A percentile compares a stretch with the other conserved stretches of the same genome.
Conservation (phyloP, 345 rosid genomes). For the Streptanthus diversifolius region DNA sequence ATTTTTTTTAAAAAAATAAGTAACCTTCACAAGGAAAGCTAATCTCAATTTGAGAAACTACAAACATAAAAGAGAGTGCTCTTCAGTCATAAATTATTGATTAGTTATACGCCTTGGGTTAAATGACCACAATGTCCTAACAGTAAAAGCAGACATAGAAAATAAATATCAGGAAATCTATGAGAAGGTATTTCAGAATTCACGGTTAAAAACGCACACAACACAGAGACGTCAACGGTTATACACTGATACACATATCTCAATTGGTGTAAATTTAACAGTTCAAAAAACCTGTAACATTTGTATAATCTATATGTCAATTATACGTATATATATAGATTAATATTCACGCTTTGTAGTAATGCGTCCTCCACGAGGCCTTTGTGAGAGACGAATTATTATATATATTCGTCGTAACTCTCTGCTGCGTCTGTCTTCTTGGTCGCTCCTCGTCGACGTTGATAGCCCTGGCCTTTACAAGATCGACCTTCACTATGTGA, state of each 20-base stretch:
- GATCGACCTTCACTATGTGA: conserved; percentile 87
- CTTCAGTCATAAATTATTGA: neutral
- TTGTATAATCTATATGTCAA: neutral
- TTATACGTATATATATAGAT: neutral
- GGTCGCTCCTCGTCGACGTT: conserved; percentile 28
- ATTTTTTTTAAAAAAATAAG: neutral
- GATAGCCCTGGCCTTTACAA: conserved; percentile 42
- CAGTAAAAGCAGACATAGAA: neutral
- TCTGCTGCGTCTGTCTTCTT: conserved; percentile 39
- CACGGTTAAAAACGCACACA: neutral
- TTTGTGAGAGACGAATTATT: conserved; percentile 40
- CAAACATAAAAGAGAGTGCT: neutral
- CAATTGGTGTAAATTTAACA: conserved; percentile 5
- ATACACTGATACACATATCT: conserved; percentile 16
- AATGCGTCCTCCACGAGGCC: conserved; percentile 59
- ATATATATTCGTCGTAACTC: conserved; percentile 37
- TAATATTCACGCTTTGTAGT: conserved; percentile 26
- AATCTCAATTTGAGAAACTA: conserved; percentile 4
- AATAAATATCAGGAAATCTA: neutral
- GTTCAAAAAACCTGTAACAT: neutral
- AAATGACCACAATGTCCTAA: neutral
- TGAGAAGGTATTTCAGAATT: neutral
- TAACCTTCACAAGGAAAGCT: neutral
- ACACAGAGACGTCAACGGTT: conserved; percentile 1
- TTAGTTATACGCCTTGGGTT: neutral